Conservation (phyloP, 2,329 filamentous ascomycete genomes). For the Aspergillus aculeatinus region DNA sequence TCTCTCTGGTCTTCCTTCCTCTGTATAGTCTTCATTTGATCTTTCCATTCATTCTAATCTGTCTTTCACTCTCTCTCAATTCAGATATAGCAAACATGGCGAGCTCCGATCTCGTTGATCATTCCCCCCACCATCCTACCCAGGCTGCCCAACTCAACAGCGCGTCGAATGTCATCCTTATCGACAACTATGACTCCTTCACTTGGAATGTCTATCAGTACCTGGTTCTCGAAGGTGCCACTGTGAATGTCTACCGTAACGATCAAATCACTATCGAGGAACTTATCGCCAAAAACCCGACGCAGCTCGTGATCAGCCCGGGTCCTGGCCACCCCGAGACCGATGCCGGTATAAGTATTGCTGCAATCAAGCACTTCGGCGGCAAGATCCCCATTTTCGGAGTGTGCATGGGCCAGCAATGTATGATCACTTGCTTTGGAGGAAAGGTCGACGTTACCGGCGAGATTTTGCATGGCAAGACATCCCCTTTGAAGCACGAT, state of each 20-base stretch:
- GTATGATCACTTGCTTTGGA: slow-evolving; percentile 91
- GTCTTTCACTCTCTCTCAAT: slow-evolving; percentile 24
- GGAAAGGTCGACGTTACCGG: slow-evolving; percentile 89
- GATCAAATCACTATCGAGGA: slow-evolving; percentile 86
- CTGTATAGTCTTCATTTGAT: not conserved
- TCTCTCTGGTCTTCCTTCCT: not conserved
- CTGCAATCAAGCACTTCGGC: slow-evolving; percentile 84
- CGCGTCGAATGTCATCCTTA: slow-evolving; percentile 87
- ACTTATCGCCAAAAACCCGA: slow-evolving; percentile 78
- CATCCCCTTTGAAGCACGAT: slow-evolving; percentile 85
- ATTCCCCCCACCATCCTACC: slow-evolving; percentile 78
- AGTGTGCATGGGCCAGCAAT: slow-evolving; percentile 99
- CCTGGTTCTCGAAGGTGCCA: slow-evolving; percentile 90
- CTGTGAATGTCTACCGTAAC: slow-evolving; percentile 85
- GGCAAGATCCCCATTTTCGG: slow-evolving; percentile 94
- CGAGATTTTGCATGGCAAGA: slow-evolving; percentile 97
- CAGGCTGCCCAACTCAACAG: slow-evolving; percentile 70
- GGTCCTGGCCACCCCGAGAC: slow-evolving; percentile 89
- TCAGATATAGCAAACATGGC: slow-evolving; percentile 38
- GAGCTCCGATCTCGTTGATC: slow-evolving; percentile 61
- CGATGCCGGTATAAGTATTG: slow-evolving; percentile 90
- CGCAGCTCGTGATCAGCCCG: slow-evolving; percentile 90
- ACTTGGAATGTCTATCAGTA: slow-evolving; percentile 99
- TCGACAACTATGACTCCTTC: slow-evolving; percentile 99
- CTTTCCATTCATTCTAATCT: not conserved